Evolutionary conservation across 306 rosid genomes (phyloP), one percentile per base, ranked within the genome.

Genomic region (Fagus sylvatica): DNA sequence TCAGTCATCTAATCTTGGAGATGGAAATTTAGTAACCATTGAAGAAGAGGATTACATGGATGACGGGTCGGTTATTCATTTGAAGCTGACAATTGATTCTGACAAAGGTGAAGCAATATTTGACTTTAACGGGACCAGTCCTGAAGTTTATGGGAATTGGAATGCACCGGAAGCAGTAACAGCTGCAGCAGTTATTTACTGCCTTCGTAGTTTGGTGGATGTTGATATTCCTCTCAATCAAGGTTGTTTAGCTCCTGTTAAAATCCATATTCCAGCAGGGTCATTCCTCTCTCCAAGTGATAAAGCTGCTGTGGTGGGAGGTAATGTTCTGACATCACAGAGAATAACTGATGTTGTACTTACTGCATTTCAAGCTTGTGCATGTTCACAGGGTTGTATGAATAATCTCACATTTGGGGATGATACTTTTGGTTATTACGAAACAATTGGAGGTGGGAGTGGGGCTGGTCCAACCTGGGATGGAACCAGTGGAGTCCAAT

Each of bases 351-450:
- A 94, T 80, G 98, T 94, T 53, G 80, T 94, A 53, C 92, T 94
- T 5, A 84, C 96, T 76, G 96, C 98, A 71, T 94, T 94, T 74
- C 94, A 90, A 82, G 98, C 97, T 32, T 94, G 97, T 80, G 97
- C 98, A 53, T 94, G 97, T 72, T 94, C 98, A 75, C 98, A 92
- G 80, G 98, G 98, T 68, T 94, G 98, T 76, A 94, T 92, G 98
- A 94, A 90, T 86, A 94, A 94, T 80, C 94, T 94, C 69, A 94
- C 98, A 54, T 94, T 94, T 76, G 98, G 98, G 49, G 98, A 94
- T 72, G 88, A 90, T 19, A 90, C 93, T 43, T 94, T 94, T 72
- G 98, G 98, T 56, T 94, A 94, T 75, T 94, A 94, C 48, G 98
- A 94, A 91, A 94, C 97, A 51, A 92, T 94, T 65, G 98, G 98